phyloP scores from a whole-genome alignment of 805 yeast species.

The Metschnikowia gelsemii region DNA sequence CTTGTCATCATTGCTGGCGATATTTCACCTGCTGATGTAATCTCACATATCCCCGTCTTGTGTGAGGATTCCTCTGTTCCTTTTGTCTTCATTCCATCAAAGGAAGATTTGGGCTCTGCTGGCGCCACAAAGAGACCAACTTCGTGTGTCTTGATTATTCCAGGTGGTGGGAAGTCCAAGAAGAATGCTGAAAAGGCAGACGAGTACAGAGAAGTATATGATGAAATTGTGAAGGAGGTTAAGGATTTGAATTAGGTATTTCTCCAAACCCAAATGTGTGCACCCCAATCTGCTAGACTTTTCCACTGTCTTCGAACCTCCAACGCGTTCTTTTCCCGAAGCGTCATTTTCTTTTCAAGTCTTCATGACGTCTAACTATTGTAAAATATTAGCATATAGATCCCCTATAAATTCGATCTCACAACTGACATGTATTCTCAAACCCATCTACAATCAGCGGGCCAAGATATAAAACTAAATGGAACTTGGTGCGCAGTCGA shows the following conservation, averaged over 20 bases:
- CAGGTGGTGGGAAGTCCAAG: slow-evolving; percentile 87
- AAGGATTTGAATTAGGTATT: slow-evolving; percentile 30
- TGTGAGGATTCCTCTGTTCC: slow-evolving; percentile 95
- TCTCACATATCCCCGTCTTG: slow-evolving; percentile 94
- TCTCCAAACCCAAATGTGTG: slow-evolving; percentile 1
- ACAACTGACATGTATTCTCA: not conserved
- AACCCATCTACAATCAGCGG: too few species aligned
- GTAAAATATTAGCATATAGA: slow-evolving; percentile 17
- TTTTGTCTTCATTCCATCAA: slow-evolving; percentile 90
- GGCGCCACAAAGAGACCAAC: slow-evolving; percentile 99
- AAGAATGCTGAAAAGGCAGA: slow-evolving; percentile 67
- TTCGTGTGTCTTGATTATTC: slow-evolving; percentile 94
- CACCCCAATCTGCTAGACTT: not conserved
- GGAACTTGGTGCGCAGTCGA: too few species aligned
- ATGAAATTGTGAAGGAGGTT: slow-evolving; percentile 93
- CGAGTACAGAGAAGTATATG: slow-evolving; percentile 89
- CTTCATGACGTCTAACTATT: slow-evolving; percentile 4
- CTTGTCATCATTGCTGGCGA: slow-evolving; percentile 96
- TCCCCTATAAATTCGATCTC: slow-evolving; percentile 2
- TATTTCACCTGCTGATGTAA: slow-evolving; percentile 95
- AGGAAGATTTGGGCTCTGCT: slow-evolving; percentile 97
- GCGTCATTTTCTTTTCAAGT: not conserved
- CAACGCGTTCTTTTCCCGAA: not conserved
- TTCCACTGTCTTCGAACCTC: not conserved
- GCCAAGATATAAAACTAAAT: too few species aligned